phyloP scores from a whole-genome alignment of 2,329 filamentous ascomycete species.

The Lachnellula suecica region DNA sequence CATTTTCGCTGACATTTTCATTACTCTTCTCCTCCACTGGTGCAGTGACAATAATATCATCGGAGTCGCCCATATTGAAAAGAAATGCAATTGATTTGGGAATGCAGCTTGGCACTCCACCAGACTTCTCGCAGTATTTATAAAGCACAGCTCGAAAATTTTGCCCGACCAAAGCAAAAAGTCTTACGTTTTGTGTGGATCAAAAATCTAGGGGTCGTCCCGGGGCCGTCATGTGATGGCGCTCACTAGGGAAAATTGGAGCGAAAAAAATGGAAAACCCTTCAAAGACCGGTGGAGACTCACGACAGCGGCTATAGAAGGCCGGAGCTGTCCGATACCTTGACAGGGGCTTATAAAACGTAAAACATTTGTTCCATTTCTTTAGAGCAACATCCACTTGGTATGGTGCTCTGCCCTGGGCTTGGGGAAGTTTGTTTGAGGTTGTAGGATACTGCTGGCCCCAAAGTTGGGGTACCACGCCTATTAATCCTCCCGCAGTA shows the following conservation, averaged over 20 bases:
- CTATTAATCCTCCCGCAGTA: neutral
- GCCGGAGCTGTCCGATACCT: constrained; percentile 1
- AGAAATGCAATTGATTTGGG: neutral
- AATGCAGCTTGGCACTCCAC: neutral
- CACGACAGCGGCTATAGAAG: constrained; percentile 1
- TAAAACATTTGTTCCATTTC: neutral
- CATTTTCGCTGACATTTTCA: constrained; percentile 7
- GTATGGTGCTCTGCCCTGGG: neutral
- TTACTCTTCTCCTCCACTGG: constrained; percentile 9
- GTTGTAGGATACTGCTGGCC: neutral
- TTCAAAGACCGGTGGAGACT: neutral
- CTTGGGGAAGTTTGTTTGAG: neutral
- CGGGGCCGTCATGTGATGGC: neutral
- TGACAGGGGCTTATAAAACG: neutral
- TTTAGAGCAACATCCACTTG: neutral
- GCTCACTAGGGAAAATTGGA: neutral
- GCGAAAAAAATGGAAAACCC: neutral
- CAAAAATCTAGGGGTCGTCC: neutral
- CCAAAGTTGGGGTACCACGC: neutral
- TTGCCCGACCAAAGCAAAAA: neutral
- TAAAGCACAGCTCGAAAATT: neutral
- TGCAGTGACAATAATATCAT: constrained; percentile 6
- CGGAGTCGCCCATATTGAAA: constrained; percentile 2
- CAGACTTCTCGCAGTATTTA: neutral
- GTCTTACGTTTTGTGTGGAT: neutral